These are phyloP conservation scores for Astrephomene gubernaculifera DNA, from an alignment of 139 green algal species.

Conservation along the genomic window DNA sequence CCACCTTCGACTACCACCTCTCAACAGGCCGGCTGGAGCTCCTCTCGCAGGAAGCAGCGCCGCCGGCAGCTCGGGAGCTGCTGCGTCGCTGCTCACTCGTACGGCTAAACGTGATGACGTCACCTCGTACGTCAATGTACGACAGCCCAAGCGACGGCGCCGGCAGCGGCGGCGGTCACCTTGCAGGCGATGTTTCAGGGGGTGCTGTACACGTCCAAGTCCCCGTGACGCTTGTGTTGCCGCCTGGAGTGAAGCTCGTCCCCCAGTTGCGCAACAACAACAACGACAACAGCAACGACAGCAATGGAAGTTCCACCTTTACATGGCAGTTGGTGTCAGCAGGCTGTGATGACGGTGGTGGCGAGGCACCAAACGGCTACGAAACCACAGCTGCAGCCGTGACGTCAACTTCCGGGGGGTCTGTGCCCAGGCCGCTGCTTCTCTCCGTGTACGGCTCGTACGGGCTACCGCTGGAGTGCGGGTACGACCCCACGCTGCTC, in stretches of 20 bases:
- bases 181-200: too few relatives aligned
- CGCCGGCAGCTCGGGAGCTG: background rate
- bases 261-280: too few relatives aligned
- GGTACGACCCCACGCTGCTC: slow-evolving; percentile 63
- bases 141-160: background rate
- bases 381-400: too few relatives aligned
- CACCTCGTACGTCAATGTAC: background rate
- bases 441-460: slow-evolving; percentile 83
- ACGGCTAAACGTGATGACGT: slow-evolving; percentile 3
- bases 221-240: slow-evolving; percentile 67
- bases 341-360: too few relatives aligned
- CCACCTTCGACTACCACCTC: slow-evolving; percentile 55
- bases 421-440: background rate
- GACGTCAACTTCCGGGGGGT: too few relatives aligned
- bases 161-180: slow-evolving; percentile 17
- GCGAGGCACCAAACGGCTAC: too few relatives aligned
- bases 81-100: background rate
- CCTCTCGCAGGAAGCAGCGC: background rate
- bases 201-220: slow-evolving; percentile 44
- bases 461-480: slow-evolving; percentile 67
- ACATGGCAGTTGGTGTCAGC: too few relatives aligned
- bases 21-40: background rate
- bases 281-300: too few relatives aligned
- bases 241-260: background rate
- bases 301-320: too few relatives aligned